A percentile compares a stretch with the other conserved stretches of the same genome.
Conservation (phyloP, 2,329 filamentous ascomycete genomes). For the Fusarium sarcochroum region DNA sequence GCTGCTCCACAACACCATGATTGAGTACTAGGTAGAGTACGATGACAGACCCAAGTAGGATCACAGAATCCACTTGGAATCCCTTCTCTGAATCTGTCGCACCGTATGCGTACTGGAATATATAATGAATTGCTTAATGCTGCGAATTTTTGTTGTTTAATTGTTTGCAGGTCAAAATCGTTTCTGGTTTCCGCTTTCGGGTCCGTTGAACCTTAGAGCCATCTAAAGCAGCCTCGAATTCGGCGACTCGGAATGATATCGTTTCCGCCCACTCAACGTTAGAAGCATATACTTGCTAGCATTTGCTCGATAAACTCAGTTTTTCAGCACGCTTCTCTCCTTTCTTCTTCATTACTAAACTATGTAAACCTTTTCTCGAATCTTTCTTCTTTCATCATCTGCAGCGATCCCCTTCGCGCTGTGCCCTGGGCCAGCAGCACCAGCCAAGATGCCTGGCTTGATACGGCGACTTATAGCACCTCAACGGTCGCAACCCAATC, state of each 20-base stretch:
- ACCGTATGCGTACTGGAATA: constrained; percentile 34
- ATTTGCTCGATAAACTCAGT: constrained; percentile 38
- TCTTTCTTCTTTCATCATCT: constrained; percentile 27
- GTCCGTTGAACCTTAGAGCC: constrained; percentile 34
- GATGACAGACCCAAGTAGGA: constrained; percentile 24
- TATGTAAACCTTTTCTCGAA: constrained; percentile 30
- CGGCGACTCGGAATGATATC: constrained; percentile 29
- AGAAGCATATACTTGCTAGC: constrained; percentile 25
- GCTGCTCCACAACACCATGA: constrained; percentile 39
- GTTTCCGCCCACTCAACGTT: constrained; percentile 14
- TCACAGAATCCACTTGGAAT: constrained; percentile 13
- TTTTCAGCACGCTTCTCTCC: constrained; percentile 14
- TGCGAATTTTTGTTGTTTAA: constrained; percentile 2
- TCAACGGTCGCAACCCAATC: constrained; percentile 27
- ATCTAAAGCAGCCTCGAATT: constrained; percentile 38
- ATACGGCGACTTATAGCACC: constrained; percentile 46
- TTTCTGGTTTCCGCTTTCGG: constrained; percentile 35
- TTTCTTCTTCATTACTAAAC: constrained; percentile 2
- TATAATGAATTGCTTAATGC: constrained; percentile 33
- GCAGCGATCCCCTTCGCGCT: constrained; percentile 21
- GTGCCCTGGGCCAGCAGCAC: constrained; percentile 5
- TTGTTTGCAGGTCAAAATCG: constrained; percentile 39
- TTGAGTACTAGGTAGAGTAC: background rate
- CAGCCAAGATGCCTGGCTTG: constrained; percentile 44
- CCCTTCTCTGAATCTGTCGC: constrained; percentile 18